Evolutionary conservation across 768 basidiomycete species (phyloP), one percentile per base, ranked within the genome.

Genomic region (Xanthoconium purpureum): DNA sequence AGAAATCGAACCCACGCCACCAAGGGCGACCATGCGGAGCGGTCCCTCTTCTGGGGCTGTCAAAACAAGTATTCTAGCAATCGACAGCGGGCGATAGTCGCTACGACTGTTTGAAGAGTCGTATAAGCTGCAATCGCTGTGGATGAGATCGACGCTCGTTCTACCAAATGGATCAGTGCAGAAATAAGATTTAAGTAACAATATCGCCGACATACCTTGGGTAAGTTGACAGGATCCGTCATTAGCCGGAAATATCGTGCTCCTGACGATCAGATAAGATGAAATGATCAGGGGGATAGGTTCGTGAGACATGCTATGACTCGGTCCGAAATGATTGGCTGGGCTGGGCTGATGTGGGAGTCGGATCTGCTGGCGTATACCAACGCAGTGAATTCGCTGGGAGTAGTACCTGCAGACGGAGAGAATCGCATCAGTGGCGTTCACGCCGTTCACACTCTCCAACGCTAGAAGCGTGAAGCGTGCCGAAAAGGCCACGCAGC

Each of bases 221-320:
- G 84, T 53, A 88, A 83, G 45, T 73, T 73, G 45, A 82, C 75
- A 1, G 88, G 86, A 64, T 84, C 75, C 30, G 88, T 89, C 61
- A 90, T 73, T 70, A 13, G 78, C 70, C 1, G 84, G 80, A 65
- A 83, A 89, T 17, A 74, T 74, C 59, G 75, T 71, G 67, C 80
- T 77, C 85, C 2, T 24, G 47, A 39, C 12, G 29, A 51, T 17
- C 44, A 28, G 24, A 35, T 52, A 9, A 55, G 53, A 40, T 38
- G n/a, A 43, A 38, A 50, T 38, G 9, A 42, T 43, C 36, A 24
- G 14, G 42, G 28, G 11, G 36, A 46, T 36, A 37, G 20, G 18
- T 30, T 61, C 58, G 35, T 43, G 46, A 54, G 48, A 65, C 73
- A 44, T 45, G 87, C 87, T 42, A 78, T 77, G 37, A 88, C 80